Evolutionary conservation across 1,139 yeast genomes (phyloP).

Genomic region (Taphrina pruni): DNA sequence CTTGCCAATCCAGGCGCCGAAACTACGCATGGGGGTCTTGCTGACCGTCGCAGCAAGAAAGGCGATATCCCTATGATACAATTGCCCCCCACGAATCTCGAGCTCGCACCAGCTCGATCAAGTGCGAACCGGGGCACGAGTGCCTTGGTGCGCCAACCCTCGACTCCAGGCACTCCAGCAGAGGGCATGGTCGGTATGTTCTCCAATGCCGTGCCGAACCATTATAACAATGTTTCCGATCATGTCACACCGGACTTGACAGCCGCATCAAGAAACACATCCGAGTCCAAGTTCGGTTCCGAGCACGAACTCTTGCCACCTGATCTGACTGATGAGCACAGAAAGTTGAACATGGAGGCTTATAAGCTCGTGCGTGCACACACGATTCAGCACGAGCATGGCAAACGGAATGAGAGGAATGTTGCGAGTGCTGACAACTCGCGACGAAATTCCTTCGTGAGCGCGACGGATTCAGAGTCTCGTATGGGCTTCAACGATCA

Average conservation of each 20-base stretch:
- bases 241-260: conserved; percentile 7
- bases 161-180: conserved; percentile 26
- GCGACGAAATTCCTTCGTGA: conserved; percentile 31
- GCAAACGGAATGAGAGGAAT: not conserved
- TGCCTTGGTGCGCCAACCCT: not conserved
- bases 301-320: not conserved
- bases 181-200: conserved; percentile 18
- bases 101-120: conserved; percentile 3
- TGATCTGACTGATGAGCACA: conserved; percentile 19
- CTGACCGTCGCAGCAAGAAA: conserved; percentile 18
- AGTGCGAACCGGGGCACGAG: not conserved
- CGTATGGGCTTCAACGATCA: conserved; percentile 13
- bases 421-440: conserved; percentile 19
- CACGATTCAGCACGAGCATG: conserved; percentile 23
- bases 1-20: not conserved
- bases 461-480: conserved; percentile 9
- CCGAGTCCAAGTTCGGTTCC: not conserved
- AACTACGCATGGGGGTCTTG: not conserved
- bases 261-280: conserved; percentile 2
- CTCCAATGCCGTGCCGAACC: not conserved
- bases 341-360: conserved; percentile 35
- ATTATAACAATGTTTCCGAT: conserved; percentile 1
- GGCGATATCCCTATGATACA: conserved; percentile 24
- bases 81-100: conserved; percentile 9
- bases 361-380: conserved; percentile 40